Conservation (phyloP, 2,329 filamentous ascomycete genomes). For the Decorospora gaudefroyi region DNA sequence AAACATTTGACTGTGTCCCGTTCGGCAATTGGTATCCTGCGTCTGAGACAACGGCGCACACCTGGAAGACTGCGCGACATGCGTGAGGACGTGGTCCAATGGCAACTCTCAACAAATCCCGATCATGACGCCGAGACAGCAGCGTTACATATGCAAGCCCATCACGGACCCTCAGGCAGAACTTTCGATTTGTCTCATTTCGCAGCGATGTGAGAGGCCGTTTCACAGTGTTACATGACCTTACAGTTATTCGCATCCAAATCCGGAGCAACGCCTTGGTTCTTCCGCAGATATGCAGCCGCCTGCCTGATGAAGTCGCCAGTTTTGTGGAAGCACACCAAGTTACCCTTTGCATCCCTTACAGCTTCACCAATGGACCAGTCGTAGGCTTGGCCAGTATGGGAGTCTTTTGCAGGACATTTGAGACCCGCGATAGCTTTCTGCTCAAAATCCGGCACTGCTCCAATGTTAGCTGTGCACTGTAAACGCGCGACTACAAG, state of each 20-base stretch:
- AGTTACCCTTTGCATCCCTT: slow-evolving; percentile 42
- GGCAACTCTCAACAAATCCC: no score
- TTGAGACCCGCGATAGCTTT: slow-evolving; percentile 38
- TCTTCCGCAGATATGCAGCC: slow-evolving; percentile 33
- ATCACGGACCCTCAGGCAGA: no score
- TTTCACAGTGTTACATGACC: background rate
- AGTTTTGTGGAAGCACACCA: slow-evolving; percentile 44
- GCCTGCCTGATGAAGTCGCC: slow-evolving; percentile 46
- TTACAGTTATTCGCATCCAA: background rate
- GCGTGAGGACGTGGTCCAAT: no score
- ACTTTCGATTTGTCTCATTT: no score
- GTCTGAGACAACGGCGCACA: no score
- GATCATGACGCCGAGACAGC: no score
- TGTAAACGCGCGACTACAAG: background rate
- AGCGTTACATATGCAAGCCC: background rate
- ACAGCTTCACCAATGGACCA: slow-evolving; percentile 41
- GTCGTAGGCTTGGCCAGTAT: slow-evolving; percentile 42
- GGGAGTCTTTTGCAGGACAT: slow-evolving; percentile 40
- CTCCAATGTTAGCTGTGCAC: slow-evolving; percentile 1
- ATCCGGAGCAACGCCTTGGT: slow-evolving; percentile 28
- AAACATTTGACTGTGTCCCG: no score
- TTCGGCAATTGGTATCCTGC: no score
- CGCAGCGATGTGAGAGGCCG: no score
- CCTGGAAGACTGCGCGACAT: no score
- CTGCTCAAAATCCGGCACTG: slow-evolving; percentile 36